phyloP scores from a whole-genome alignment of 495 filamentous ascomycete species.

The Gamarada debralockiae region DNA sequence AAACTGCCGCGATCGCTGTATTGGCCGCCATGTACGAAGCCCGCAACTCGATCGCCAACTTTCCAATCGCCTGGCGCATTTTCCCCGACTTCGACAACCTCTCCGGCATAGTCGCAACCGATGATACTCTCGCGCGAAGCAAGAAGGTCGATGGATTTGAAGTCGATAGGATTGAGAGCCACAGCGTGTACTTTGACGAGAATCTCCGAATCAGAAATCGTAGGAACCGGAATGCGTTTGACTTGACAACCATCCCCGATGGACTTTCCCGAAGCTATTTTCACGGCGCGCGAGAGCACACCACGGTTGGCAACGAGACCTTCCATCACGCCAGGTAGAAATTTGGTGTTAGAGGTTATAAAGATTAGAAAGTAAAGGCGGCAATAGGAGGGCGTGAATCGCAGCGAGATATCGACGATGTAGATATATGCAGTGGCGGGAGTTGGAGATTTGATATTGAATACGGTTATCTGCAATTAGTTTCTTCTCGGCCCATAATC shows the following conservation, averaged over 20 bases:
- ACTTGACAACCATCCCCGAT: constrained; percentile 1
- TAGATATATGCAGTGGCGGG: too few relatives aligned
- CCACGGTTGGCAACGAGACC: constrained; percentile 8
- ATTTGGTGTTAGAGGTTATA: too few relatives aligned
- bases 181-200: constrained; percentile 38
- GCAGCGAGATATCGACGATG: too few relatives aligned
- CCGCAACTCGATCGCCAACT: constrained; percentile 33
- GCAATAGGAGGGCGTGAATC: too few relatives aligned
- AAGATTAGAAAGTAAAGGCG: too few relatives aligned
- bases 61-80: constrained; percentile 39
- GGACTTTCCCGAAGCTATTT: constrained; percentile 5
- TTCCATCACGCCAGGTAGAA: constrained; percentile 10
- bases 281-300: neutral
- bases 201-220: constrained; percentile 28
- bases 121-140: constrained; percentile 30
- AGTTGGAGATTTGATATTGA: too few relatives aligned
- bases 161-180: constrained; percentile 44
- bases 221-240: constrained; percentile 11
- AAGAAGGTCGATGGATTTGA: constrained; percentile 27
- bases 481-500: too few relatives aligned
- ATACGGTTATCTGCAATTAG: too few relatives aligned
- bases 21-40: constrained; percentile 45
- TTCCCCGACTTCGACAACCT: constrained; percentile 35
- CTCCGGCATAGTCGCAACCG: constrained; percentile 42
- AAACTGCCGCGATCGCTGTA: constrained; percentile 44